These are phyloP conservation scores for Pterocarpus santalinus DNA, from an alignment of 306 rosid species.

Conservation along the genomic window DNA sequence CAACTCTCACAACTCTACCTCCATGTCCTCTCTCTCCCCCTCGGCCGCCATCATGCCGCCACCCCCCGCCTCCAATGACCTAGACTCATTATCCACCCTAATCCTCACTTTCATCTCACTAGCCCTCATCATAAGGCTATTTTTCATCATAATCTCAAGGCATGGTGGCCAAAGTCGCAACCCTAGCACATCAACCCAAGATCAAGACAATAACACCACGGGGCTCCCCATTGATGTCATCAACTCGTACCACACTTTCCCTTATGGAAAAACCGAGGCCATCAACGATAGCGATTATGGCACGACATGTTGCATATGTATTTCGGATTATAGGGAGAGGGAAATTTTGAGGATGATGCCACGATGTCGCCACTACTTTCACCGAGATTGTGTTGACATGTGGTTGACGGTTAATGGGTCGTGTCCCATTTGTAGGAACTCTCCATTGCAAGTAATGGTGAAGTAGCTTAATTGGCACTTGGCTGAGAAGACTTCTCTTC, in stretches of 20 bases:
- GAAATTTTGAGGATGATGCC: constrained; percentile 86
- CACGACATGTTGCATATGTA: constrained; percentile 69
- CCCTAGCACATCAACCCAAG: background rate
- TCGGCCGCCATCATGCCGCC: background rate
- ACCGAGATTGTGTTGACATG: constrained; percentile 68
- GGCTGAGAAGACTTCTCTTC: too few species aligned
- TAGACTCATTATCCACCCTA: constrained; percentile 60
- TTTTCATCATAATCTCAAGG: constrained; percentile 57
- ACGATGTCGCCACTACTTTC: constrained; percentile 74
- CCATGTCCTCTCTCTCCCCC: constrained; percentile 41
- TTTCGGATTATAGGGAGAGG: constrained; percentile 69
- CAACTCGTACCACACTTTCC: constrained; percentile 71
- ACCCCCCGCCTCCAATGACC: background rate
- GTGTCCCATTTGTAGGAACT: constrained; percentile 86
- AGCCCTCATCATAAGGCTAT: constrained; percentile 64
- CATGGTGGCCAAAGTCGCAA: background rate
- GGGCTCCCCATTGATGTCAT: constrained; percentile 66
- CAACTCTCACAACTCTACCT: background rate
- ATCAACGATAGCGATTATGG: background rate
- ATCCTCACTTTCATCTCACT: constrained; percentile 65
- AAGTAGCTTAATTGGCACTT: background rate
- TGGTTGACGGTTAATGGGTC: constrained; percentile 85
- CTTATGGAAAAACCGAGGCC: constrained; percentile 40
- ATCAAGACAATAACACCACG: constrained; percentile 2
- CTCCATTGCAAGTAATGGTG: constrained; percentile 57